A percentile compares a stretch with the other conserved stretches of the same genome.
phyloP scores from a whole-genome alignment of 2,329 filamentous ascomycete genomes.

The Camillea tinctor region DNA sequence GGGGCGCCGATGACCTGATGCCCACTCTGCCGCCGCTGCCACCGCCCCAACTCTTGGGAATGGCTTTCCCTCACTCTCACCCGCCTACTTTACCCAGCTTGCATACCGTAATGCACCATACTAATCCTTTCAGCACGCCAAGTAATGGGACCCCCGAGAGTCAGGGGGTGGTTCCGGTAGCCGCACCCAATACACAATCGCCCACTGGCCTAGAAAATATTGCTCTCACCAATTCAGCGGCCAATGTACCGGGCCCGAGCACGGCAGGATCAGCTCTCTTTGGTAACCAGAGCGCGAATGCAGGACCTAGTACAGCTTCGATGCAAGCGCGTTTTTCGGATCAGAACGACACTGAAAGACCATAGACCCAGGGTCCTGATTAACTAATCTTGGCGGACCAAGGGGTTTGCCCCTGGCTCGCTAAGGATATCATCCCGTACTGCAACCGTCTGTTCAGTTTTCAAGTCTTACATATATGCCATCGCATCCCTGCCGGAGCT shows the following conservation, averaged over 20 bases:
- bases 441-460: not conserved
- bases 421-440: not conserved
- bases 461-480: not conserved
- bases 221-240: slow-evolving; percentile 1
- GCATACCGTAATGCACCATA: not conserved
- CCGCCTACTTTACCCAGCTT: not conserved
- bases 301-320: slow-evolving; percentile 30
- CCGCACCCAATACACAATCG: not conserved
- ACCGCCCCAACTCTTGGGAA: slow-evolving; percentile 11
- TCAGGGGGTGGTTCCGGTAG: not conserved
- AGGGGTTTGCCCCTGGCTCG: not conserved
- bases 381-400: not conserved
- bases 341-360: slow-evolving; percentile 11
- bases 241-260: slow-evolving; percentile 20
- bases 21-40: slow-evolving; percentile 26
- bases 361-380: slow-evolving; percentile 1
- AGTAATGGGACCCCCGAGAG: not conserved
- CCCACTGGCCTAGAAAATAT: slow-evolving; percentile 6
- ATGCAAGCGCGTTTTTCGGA: slow-evolving; percentile 22
- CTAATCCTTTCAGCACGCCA: slow-evolving; percentile 1
- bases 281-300: slow-evolving; percentile 7
- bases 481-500: not conserved
- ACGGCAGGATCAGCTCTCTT: slow-evolving; percentile 27
- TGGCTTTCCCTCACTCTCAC: slow-evolving; percentile 1
- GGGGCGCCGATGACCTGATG: slow-evolving; percentile 10